Percentiles rank a stretch among this genome's conserved stretches.
phyloP scores from a whole-genome alignment of 768 basidiomycete species.

The Russula brevipes region DNA sequence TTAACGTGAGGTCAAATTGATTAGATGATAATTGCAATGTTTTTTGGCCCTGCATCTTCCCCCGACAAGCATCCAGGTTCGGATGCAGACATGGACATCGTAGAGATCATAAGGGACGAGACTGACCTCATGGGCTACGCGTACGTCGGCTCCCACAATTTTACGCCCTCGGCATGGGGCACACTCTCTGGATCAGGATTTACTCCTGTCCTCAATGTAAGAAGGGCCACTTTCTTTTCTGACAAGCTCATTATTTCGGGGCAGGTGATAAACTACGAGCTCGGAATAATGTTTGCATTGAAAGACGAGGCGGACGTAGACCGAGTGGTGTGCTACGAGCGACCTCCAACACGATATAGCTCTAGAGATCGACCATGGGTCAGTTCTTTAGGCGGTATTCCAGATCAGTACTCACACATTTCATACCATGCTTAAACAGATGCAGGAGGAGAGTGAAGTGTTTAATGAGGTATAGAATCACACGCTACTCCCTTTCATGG shows the following conservation, averaged over 20 bases:
- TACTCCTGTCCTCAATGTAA: conserved; percentile 66
- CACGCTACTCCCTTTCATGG: too few relatives aligned
- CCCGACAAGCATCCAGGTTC: conserved; percentile 1
- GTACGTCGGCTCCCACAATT: conserved; percentile 89
- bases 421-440: conserved; percentile 20
- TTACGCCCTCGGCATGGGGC: conserved; percentile 89
- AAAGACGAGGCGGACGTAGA: conserved; percentile 51
- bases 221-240: conserved; percentile 28
- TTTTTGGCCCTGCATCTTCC: conserved; percentile 3
- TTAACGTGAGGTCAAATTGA: not conserved
- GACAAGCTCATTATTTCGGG: too few relatives aligned
- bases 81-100: conserved; percentile 30
- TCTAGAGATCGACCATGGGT: conserved; percentile 76
- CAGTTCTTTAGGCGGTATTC: conserved; percentile 30
- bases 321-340: conserved; percentile 63
- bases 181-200: conserved; percentile 66
- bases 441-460: conserved; percentile 28
- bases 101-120: conserved; percentile 34
- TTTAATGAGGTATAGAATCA: conserved; percentile 5
- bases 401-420: not conserved
- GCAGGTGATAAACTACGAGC: conserved; percentile 82
- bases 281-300: conserved; percentile 77
- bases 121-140: conserved; percentile 57
- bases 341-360: conserved; percentile 72
- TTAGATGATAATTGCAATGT: conserved; percentile 22